Evolutionary conservation across 768 basidiomycete species (phyloP).

Genomic region (Hericium alpestre): DNA sequence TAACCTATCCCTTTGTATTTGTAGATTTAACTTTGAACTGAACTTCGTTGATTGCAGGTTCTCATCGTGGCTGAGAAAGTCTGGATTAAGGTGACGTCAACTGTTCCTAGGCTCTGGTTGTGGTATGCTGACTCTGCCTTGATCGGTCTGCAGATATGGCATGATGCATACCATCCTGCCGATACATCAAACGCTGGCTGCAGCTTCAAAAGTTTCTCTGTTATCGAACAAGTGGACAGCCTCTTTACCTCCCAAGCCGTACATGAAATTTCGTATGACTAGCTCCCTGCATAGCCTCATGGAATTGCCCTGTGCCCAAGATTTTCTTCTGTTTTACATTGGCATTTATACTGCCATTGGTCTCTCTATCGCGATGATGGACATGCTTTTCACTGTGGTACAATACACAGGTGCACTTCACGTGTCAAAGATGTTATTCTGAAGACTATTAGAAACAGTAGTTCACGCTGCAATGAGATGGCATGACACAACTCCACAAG

Average conservation of each 20-base stretch:
- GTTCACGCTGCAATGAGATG: constrained; percentile 78
- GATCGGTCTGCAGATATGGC: constrained; percentile 34
- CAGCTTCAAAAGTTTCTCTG: constrained; percentile 13
- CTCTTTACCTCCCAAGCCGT: constrained; percentile 15
- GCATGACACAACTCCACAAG: constrained; percentile 76
- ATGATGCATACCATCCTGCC: constrained; percentile 40
- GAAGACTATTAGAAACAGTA: constrained; percentile 52
- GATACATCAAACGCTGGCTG: constrained; percentile 3
- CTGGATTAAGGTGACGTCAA: constrained; percentile 55
- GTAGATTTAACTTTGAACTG: neutral
- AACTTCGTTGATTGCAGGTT: constrained; percentile 24
- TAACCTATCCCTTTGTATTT: neutral
- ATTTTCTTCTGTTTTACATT: constrained; percentile 64
- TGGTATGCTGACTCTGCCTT: neutral
- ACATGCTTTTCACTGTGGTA: constrained; percentile 35
- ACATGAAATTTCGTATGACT: constrained; percentile 7
- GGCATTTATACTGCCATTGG: constrained; percentile 59
- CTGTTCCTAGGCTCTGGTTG: neutral
- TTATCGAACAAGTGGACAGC: constrained; percentile 18
- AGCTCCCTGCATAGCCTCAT: neutral
- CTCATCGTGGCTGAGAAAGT: constrained; percentile 50
- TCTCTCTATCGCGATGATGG: constrained; percentile 34
- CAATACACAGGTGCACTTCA: constrained; percentile 51
- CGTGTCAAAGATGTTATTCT: constrained; percentile 28
- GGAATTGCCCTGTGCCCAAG: constrained; percentile 34